Percentiles rank a stretch among this genome's conserved stretches.
Conservation (phyloP, 2,329 filamentous ascomycete genomes). For the Talaromyces sp. region DNA sequence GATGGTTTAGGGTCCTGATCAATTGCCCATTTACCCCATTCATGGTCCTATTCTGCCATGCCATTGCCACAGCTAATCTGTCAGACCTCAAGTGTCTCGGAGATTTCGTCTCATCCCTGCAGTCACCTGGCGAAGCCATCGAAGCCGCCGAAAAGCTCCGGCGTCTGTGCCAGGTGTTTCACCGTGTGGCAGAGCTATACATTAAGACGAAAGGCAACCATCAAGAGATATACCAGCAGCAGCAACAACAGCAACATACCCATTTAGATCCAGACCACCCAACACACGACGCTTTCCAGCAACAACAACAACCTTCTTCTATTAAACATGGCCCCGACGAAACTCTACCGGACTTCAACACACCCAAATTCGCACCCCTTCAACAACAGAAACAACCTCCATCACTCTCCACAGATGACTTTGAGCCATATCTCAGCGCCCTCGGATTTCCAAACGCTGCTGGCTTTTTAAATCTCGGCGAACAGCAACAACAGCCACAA, state of each 20-base stretch:
- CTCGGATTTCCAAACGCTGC: constrained; percentile 12
- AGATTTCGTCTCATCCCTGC: constrained; percentile 49
- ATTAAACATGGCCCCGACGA: not conserved
- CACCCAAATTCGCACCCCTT: not conserved
- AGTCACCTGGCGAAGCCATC: constrained; percentile 43
- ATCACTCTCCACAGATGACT: constrained; percentile 8
- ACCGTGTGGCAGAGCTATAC: constrained; percentile 13
- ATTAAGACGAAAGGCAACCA: constrained; percentile 11
- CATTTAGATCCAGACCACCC: not conserved
- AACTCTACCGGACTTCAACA: not conserved
- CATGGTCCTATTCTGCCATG: constrained; percentile 35
- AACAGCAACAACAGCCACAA: constrained; percentile 1
- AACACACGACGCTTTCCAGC: not conserved
- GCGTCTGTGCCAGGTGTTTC: constrained; percentile 44
- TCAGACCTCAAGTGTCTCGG: constrained; percentile 47
- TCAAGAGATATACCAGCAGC: not conserved
- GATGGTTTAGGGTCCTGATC: constrained; percentile 16
- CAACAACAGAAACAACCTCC: not conserved
- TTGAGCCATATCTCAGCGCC: constrained; percentile 13
- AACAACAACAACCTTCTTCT: not conserved
- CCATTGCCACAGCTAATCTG: constrained; percentile 43
- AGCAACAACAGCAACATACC: constrained; percentile 3
- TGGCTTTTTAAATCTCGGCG: constrained; percentile 9
- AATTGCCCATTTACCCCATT: constrained; percentile 38
- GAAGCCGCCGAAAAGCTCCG: constrained; percentile 52